Conservation (phyloP, 1,139 yeast genomes). For the Meyerozyma athensensis region DNA sequence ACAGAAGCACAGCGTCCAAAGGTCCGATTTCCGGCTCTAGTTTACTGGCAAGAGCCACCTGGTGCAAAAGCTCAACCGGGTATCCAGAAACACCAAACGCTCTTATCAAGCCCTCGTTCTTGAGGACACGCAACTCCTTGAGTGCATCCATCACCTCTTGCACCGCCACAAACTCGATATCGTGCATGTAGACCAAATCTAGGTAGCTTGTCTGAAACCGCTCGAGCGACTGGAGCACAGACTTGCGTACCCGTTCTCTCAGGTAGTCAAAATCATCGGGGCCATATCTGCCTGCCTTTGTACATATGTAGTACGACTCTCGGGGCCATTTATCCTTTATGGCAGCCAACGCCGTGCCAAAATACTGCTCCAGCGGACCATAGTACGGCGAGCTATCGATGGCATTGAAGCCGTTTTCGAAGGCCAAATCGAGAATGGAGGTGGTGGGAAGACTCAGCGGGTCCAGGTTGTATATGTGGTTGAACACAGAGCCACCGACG, state of each 20-base stretch:
- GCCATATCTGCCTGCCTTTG: constrained; percentile 79
- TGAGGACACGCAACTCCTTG: constrained; percentile 51
- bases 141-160: constrained; percentile 59
- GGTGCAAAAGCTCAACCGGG: constrained; percentile 65
- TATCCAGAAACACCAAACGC: constrained; percentile 84
- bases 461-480: constrained; percentile 65
- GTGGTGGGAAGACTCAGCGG: constrained; percentile 57
- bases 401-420: constrained; percentile 65
- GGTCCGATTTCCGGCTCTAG: constrained; percentile 35
- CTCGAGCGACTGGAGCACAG: constrained; percentile 62
- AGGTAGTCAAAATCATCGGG: constrained; percentile 73
- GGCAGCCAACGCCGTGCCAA: constrained; percentile 60
- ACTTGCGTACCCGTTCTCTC: constrained; percentile 50
- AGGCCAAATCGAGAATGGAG: constrained; percentile 56
- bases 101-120: constrained; percentile 57
- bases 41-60: constrained; percentile 34
- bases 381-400: constrained; percentile 91
- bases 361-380: constrained; percentile 76
- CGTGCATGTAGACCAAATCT: constrained; percentile 84
- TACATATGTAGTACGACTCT: constrained; percentile 64
- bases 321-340: constrained; percentile 46
- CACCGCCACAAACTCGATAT: constrained; percentile 72
- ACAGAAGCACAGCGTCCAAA: constrained; percentile 72
- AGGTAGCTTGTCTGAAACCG: constrained; percentile 63
- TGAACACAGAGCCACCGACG: constrained; percentile 85